phyloP scores from a whole-genome alignment of 2,329 filamentous ascomycete genomes.

The Penicillium sp. region DNA sequence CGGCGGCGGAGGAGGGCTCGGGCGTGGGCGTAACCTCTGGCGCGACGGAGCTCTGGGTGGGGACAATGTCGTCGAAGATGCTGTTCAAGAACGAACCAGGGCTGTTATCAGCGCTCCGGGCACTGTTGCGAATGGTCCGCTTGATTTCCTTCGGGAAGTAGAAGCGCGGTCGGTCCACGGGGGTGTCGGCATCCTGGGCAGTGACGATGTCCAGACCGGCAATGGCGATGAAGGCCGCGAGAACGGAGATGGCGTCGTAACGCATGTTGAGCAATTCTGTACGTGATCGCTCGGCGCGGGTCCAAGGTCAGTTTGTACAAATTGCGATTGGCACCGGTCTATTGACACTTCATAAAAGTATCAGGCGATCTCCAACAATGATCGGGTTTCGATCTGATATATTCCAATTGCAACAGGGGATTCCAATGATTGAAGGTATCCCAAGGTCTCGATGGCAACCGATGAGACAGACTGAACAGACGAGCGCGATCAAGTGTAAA shows the following conservation, averaged over 20 bases:
- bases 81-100: not conserved
- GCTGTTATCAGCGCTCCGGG: not conserved
- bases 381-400: not conserved
- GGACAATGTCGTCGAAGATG: constrained; percentile 2
- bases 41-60: not conserved
- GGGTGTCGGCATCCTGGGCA: constrained; percentile 29
- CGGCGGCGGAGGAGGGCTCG: not conserved
- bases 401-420: constrained; percentile 1
- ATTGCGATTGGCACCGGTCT: constrained; percentile 18
- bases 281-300: constrained; percentile 4
- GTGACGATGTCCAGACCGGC: constrained; percentile 36
- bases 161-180: constrained; percentile 36
- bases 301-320: constrained; percentile 18
- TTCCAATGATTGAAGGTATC: constrained; percentile 2
- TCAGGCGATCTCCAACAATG: constrained; percentile 3
- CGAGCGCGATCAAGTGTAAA: constrained; percentile 10
- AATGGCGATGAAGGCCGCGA: constrained; percentile 36
- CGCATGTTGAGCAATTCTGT: constrained; percentile 31
- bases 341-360: constrained; percentile 16
- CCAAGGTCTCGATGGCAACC: constrained; percentile 23
- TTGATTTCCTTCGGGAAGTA: constrained; percentile 38
- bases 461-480: constrained; percentile 18
- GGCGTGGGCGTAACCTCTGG: not conserved
- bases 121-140: constrained; percentile 19
- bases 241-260: constrained; percentile 27